These are phyloP conservation scores for Lactuca saligna DNA, from an alignment of 129 eudicot genomes.

Conservation along the genomic window DNA sequence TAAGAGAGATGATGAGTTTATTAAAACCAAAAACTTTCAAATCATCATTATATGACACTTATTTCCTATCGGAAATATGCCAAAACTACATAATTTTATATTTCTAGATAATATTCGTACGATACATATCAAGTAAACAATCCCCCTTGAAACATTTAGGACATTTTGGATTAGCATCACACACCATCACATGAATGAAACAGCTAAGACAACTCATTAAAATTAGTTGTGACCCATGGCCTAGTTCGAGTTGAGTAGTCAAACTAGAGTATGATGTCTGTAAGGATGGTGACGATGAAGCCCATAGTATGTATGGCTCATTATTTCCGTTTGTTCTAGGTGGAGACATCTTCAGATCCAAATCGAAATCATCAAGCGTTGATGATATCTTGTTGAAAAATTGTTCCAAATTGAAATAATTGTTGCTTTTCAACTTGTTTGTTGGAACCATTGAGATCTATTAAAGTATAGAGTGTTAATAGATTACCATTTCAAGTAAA, in stretches of 20 bases:
- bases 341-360: neutral
- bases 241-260: too few relatives aligned
- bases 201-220: too few relatives aligned
- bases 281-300: neutral
- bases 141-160: constrained; percentile 21
- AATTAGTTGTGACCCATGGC: too few relatives aligned
- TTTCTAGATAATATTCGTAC: constrained; percentile 4
- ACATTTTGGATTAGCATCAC: constrained; percentile 15
- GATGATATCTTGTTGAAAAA: too few relatives aligned
- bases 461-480: too few relatives aligned
- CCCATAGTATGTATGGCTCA: neutral
- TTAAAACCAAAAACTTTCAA: too few relatives aligned
- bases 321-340: neutral
- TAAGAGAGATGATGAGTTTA: too few relatives aligned
- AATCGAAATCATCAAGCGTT: too few relatives aligned
- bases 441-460: too few relatives aligned
- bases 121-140: constrained; percentile 23
- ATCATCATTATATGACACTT: neutral
- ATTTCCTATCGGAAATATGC: neutral
- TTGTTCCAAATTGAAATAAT: too few relatives aligned
- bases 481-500: too few relatives aligned
- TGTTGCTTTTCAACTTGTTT: too few relatives aligned
- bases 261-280: neutral
- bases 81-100: constrained; percentile 4
- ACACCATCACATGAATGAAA: neutral